phyloP scores from a whole-genome alignment of 345 rosid genomes.

The Citrus mangshanensis region DNA sequence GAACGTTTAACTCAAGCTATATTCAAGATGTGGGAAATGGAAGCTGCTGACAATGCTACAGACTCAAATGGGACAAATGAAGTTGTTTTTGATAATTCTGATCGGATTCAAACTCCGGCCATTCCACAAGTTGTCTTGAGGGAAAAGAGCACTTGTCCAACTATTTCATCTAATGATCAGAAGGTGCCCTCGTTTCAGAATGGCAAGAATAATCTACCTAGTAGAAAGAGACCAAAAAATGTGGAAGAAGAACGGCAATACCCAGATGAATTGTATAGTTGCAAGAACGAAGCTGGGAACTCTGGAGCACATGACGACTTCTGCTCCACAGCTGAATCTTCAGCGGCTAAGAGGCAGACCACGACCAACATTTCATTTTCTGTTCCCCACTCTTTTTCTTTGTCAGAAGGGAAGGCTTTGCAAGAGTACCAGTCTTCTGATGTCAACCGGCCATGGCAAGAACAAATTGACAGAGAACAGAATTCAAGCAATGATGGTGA shows the following conservation, averaged over 20 bases:
- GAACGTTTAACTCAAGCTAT: conserved; percentile 64
- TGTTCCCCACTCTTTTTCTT: conserved; percentile 56
- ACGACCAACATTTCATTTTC: conserved; percentile 47
- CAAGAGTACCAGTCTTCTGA: conserved; percentile 47
- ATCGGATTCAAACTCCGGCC: conserved; percentile 25
- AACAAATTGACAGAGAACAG: conserved; percentile 28
- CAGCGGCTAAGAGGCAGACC: conserved; percentile 44
- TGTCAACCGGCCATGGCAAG: conserved; percentile 27
- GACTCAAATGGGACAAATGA: conserved; percentile 41
- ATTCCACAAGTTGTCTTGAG: conserved; percentile 39
- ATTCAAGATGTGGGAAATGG: conserved; percentile 75
- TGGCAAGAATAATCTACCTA: conserved; percentile 21
- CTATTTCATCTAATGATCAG: conserved; percentile 72
- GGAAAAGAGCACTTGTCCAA: conserved; percentile 39
- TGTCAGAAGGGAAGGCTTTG: conserved; percentile 39
- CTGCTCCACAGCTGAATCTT: conserved; percentile 80
- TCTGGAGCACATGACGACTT: conserved; percentile 44
- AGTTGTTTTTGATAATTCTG: conserved; percentile 68
- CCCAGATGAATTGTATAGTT: conserved; percentile 10
- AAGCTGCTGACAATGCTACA: conserved; percentile 48
- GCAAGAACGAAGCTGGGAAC: conserved; percentile 23
- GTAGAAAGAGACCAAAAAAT: conserved; percentile 53
- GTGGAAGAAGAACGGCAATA: conserved; percentile 27
- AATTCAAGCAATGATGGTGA: conserved; percentile 34
- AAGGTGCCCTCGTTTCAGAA: conserved; percentile 54